Evolutionary conservation across 495 filamentous ascomycete genomes (phyloP).

Genomic region (Thermothielavioides terrestris): DNA sequence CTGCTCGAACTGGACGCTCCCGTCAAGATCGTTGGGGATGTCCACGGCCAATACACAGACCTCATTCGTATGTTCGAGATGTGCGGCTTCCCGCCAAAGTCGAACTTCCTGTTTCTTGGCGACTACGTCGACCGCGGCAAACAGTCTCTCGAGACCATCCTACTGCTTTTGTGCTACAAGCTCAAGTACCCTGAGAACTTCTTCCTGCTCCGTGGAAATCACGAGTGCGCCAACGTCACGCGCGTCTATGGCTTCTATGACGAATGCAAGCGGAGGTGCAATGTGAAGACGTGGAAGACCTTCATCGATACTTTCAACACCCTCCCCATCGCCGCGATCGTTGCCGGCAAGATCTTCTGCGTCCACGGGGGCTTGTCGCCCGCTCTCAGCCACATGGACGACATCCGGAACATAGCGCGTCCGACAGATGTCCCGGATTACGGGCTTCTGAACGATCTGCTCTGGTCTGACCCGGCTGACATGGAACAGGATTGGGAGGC

Average conservation of each 20-base stretch:
- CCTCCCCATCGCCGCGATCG: slow-evolving; percentile 90
- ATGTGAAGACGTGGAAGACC: slow-evolving; percentile 98
- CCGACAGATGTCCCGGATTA: slow-evolving; percentile 98
- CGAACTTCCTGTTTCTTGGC: slow-evolving; percentile 93
- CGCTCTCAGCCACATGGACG: slow-evolving; percentile 90
- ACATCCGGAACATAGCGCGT: slow-evolving; percentile 90
- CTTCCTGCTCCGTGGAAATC: slow-evolving; percentile 92
- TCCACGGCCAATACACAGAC: slow-evolving; percentile 97
- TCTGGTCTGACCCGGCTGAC: slow-evolving; percentile 97
- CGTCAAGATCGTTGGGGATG: slow-evolving; percentile 97
- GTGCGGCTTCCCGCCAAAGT: slow-evolving; percentile 91
- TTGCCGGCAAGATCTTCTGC: slow-evolving; percentile 98
- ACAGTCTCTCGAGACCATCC: slow-evolving; percentile 93
- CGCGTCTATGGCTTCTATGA: slow-evolving; percentile 99
- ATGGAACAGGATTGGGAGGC: slow-evolving; percentile 98
- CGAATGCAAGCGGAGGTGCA: slow-evolving; percentile 95
- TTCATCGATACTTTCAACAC: slow-evolving; percentile 98
- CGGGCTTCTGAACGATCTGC: slow-evolving; percentile 86
- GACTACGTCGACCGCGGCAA: slow-evolving; percentile 99
- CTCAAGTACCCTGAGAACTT: slow-evolving; percentile 99
- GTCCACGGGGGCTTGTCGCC: slow-evolving; percentile 95
- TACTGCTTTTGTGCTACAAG: slow-evolving; percentile 95
- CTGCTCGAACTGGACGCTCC: slow-evolving; percentile 89
- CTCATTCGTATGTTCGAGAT: slow-evolving; percentile 97
- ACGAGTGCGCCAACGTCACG: slow-evolving; percentile 98